Percentiles rank a stretch among this genome's conserved stretches.
Evolutionary conservation across 148 eudicot species (phyloP).

Genomic region (Mesembryanthemum crystallinum): DNA sequence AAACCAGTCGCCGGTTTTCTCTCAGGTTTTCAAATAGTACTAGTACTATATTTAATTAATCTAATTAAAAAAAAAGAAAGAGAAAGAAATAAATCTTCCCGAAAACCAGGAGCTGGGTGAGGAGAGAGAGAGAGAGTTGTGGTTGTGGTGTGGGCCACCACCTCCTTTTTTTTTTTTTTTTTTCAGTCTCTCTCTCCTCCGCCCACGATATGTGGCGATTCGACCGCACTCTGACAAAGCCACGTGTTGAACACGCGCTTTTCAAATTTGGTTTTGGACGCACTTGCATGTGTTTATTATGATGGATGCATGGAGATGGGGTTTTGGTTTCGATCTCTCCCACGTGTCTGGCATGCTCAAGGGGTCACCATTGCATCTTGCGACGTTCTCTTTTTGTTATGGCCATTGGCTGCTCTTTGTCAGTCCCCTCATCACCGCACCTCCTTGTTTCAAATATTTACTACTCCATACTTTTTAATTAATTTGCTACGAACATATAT

Average conservation of each 20-base stretch:
- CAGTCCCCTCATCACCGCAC: not conserved
- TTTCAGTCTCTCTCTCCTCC: too few species aligned
- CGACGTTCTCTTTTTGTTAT: too few species aligned
- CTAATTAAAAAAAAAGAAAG: not conserved
- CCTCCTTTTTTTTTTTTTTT: too few species aligned
- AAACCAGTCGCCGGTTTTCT: slow-evolving; percentile 38
- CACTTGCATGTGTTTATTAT: slow-evolving; percentile 32
- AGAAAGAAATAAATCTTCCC: slow-evolving; percentile 10
- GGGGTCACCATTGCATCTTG: too few species aligned
- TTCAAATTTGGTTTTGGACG: not conserved
- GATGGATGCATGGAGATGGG: too few species aligned
- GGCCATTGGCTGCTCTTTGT: not conserved
- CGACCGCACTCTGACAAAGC: slow-evolving; percentile 30
- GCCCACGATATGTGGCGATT: slow-evolving; percentile 24
- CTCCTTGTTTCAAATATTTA: not conserved
- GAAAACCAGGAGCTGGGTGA: slow-evolving; percentile 30
- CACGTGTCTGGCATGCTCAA: slow-evolving; percentile 38
- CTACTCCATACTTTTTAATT: too few species aligned
- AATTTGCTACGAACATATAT: too few species aligned
- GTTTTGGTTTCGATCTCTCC: not conserved
- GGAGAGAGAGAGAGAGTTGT: too few species aligned
- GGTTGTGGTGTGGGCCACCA: not conserved
- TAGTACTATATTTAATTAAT: too few species aligned
- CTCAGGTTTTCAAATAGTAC: not conserved
- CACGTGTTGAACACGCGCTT: slow-evolving; percentile 29